Conservation (phyloP, 140 eudicot species). For the Anethum foeniculum region DNA sequence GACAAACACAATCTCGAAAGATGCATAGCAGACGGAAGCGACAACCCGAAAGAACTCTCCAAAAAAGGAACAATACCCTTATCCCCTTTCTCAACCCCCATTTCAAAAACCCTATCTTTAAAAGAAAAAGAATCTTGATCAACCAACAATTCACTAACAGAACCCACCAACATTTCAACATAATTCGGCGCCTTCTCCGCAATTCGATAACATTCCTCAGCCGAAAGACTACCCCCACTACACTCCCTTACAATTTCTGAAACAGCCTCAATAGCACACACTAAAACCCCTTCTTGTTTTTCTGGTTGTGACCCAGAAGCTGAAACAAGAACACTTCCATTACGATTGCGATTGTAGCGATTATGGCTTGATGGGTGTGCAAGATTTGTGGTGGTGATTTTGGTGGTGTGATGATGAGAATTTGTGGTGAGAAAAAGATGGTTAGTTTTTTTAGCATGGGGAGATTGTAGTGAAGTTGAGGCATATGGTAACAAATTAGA, state of each 20-base stretch:
- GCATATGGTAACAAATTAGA: background rate
- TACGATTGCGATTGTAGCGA: background rate
- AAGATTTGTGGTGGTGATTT: background rate
- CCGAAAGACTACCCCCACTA: conserved; percentile 25
- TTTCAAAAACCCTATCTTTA: conserved; percentile 38
- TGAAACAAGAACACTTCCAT: background rate
- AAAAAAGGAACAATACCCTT: conserved; percentile 63
- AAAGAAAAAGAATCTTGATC: conserved; percentile 17
- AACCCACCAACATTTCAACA: conserved; percentile 47
- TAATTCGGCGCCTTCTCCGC: conserved; percentile 51
- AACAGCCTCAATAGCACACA: conserved; percentile 22
- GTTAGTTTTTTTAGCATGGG: background rate
- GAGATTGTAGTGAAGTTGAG: background rate
- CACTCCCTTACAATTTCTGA: conserved; percentile 36
- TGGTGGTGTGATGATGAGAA: background rate
- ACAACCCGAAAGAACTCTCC: conserved; percentile 60
- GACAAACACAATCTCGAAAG: conserved; percentile 54
- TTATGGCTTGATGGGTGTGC: background rate
- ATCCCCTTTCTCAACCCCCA: conserved; percentile 73
- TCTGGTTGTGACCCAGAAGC: background rate
- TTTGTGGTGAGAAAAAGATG: background rate
- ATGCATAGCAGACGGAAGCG: conserved; percentile 57
- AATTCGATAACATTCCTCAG: conserved; percentile 42
- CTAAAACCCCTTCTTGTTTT: background rate
- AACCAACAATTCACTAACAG: conserved; percentile 43